Evolutionary conservation across 768 basidiomycete species (phyloP).

Genomic region (Infundibulicybe gibba): DNA sequence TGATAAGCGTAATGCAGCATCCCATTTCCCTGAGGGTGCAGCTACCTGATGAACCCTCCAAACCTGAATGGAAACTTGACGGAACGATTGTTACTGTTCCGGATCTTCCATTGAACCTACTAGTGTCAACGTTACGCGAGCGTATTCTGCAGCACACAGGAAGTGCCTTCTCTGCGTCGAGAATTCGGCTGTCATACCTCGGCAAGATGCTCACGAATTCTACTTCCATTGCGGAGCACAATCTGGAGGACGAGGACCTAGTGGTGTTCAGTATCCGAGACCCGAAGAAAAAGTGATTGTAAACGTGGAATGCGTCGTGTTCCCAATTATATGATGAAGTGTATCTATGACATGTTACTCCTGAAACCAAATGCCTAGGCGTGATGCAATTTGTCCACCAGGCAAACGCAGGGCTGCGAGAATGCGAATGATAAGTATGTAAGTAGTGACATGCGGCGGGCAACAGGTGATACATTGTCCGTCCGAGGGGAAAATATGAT

Average conservation of each 20-base stretch:
- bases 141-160: conserved; percentile 78
- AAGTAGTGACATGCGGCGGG: too few relatives aligned
- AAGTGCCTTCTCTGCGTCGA: conserved; percentile 75
- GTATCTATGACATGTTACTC: too few relatives aligned
- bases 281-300: conserved; percentile 61
- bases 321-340: not conserved
- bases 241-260: conserved; percentile 88
- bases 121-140: conserved; percentile 89
- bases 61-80: conserved; percentile 92
- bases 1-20: conserved; percentile 40
- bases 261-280: conserved; percentile 77
- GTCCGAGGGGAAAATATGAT: too few relatives aligned
- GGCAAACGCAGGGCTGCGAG: too few relatives aligned
- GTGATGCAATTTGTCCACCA: too few relatives aligned
- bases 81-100: conserved; percentile 74
- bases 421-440: too few relatives aligned
- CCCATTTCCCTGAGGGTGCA: conserved; percentile 85
- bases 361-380: too few relatives aligned
- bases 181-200: conserved; percentile 73
- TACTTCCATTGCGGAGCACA: conserved; percentile 80
- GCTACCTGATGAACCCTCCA: conserved; percentile 76
- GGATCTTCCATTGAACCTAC: conserved; percentile 78
- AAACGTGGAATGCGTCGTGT: not conserved
- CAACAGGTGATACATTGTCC: too few relatives aligned
- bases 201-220: conserved; percentile 88